Base-by-base conservation (phyloP, 139 green algal genomes). In the Chlorella sp. region DNA sequence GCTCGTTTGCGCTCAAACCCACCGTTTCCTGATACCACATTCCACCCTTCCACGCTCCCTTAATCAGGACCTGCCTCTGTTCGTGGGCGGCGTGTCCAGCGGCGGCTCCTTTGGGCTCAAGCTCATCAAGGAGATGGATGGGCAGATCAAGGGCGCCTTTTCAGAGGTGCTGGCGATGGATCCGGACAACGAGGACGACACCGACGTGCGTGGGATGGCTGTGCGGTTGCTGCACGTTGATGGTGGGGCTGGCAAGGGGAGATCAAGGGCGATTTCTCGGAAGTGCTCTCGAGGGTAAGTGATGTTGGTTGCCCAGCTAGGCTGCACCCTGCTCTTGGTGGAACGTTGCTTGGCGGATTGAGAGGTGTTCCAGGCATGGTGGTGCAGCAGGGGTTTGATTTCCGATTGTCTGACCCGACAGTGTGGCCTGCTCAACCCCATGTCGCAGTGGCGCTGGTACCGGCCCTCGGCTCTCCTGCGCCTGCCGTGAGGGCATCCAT, bases 71-170 rank as follows among this genome's bases (percentile, higher is more conserved):
- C n/a, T 36, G 43, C 72, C 72, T 11, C 72, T 78, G 8, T 78
- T 43, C 44, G 36, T 78, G 36, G 72, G 43, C 72, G 72, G 72
- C 72, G 72, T 78, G 43, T 78, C 72, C 72, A 60, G 43, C 20
- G 72, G 72, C 43, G 72, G 36, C 72, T n/a, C 43, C 30, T 78
- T 78, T 60, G 72, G 43, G 28, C 46, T 78, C 72, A 78, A 78
- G 72, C 72, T 78, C 43, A 17, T 28, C 30, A 78, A 78, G 43
- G 32, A 78, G 43, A 38, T 78, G 43, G 28, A 14, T 26, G 72
- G 72, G 8, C 43, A 60, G 72, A 32, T 78, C 28, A 28, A 46
- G 43, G 72, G 72, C 36, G 56, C 56, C 44, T 56, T 43, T 26
- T 48, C 34, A 30, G 44, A 56, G 22, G 70, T 77, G 70, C 70